Evolutionary conservation across 306 rosid genomes (phyloP), one percentile per base, ranked within the genome.

Genomic region (Cucurbita pepo): DNA sequence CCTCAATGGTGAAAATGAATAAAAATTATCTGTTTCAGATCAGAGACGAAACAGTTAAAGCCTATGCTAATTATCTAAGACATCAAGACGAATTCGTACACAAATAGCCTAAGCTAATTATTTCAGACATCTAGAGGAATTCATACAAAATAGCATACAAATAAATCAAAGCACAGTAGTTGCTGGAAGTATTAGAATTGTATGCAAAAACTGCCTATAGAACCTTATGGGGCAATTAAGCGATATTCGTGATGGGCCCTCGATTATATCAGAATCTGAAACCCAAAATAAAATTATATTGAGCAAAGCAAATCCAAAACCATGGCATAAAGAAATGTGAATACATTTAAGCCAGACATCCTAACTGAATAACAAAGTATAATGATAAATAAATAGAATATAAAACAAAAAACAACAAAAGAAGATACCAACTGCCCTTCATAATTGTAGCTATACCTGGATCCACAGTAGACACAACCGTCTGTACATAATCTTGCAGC

Each of bases 221-320:
- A 69, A 69, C 99, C 97, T 95, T 89, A 95, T 95, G 34, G 97
- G 99, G 81, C 99, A 95, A 86, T 84, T 89, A 58, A 95, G 97
- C 57, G 92, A 89, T 83, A 95, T 88, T 73, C 87, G 88, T 5
- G 99, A 95, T 65, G 92, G 84, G 52, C 97, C 99, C 84, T 91
- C 99, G 12, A 91, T 85, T 73, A 91, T 69, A 71, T 95, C 99
- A 43, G 88, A 69, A 91, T 95, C 92, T 87, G 73, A 56, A 48
- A 58, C 71, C 19, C 11, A 48, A 79, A 52, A 41, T 21, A 25
- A 69, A 15, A 10, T 25, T 22, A 60, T 14, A 81, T 47, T 4
- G 41, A 74, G 36, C 59, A 14, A 44, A 70, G 25, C 71, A 44
- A 13, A 66, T 51, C 70, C 73, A 75, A 73, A 66, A 63, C 52